Percentiles rank a stretch among this genome's conserved stretches.
Evolutionary conservation across 2,329 filamentous ascomycete genomes (phyloP).

Genomic region (Pleurostoma richardsiae): DNA sequence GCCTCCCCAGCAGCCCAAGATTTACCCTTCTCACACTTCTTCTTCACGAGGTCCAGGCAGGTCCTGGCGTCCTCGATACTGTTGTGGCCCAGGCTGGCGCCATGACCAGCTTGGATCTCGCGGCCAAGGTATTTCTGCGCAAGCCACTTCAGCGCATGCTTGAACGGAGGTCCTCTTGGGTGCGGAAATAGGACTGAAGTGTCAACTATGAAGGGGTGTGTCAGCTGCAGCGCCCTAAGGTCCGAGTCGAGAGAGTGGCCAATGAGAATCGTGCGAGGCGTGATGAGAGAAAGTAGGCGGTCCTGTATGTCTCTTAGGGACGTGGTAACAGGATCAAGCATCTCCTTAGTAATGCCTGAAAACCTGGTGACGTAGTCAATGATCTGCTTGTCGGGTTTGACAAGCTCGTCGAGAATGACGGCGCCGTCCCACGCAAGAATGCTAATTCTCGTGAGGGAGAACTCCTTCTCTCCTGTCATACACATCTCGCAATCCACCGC

Average conservation of each 20-base stretch:
- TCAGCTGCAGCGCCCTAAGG: conserved; percentile 75
- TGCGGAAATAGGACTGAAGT: conserved; percentile 89
- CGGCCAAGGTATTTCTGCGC: conserved; percentile 78
- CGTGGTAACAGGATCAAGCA: conserved; percentile 79
- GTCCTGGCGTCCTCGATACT: conserved; percentile 89
- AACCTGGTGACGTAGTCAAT: conserved; percentile 87
- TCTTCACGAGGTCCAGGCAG: conserved; percentile 86
- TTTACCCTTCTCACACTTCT: conserved; percentile 92
- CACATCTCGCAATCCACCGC: conserved; percentile 98
- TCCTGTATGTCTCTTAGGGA: conserved; percentile 78
- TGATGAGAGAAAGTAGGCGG: conserved; percentile 67
- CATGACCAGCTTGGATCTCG: conserved; percentile 78
- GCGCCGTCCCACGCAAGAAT: conserved; percentile 81
- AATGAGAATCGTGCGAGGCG: conserved; percentile 67
- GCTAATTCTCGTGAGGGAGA: conserved; percentile 84
- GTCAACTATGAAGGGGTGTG: conserved; percentile 91
- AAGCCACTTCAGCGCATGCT: conserved; percentile 86
- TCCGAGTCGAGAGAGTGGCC: conserved; percentile 82
- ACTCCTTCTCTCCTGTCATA: conserved; percentile 72
- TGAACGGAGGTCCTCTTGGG: conserved; percentile 81
- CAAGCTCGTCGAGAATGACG: conserved; percentile 80
- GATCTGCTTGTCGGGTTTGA: conserved; percentile 85
- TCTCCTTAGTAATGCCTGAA: conserved; percentile 86
- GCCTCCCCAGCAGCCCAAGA: conserved; percentile 77
- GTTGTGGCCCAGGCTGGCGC: conserved; percentile 69